phyloP scores from a whole-genome alignment of 345 rosid species.

The Heritiera littoralis region DNA sequence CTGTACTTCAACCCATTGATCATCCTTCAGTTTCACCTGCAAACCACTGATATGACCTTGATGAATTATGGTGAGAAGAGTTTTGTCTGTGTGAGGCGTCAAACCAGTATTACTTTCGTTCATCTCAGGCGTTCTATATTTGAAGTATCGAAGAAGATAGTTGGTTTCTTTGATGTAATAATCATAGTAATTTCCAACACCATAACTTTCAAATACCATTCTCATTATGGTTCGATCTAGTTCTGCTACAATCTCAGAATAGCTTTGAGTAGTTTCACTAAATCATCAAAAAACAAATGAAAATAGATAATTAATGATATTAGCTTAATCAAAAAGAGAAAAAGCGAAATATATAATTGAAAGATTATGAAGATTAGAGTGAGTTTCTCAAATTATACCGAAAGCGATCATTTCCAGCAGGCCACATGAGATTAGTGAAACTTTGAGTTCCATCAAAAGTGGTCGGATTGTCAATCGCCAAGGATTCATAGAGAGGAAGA shows the following conservation, averaged over 20 bases:
- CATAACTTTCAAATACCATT: constrained; percentile 68
- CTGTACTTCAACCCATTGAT: constrained; percentile 43
- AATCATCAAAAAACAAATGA: neutral
- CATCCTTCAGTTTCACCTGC: constrained; percentile 46
- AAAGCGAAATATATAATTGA: neutral
- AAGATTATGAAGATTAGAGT: neutral
- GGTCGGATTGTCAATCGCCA: constrained; percentile 51
- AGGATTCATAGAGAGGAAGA: constrained; percentile 48
- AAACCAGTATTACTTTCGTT: constrained; percentile 49
- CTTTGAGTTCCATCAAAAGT: constrained; percentile 27
- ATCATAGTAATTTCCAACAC: constrained; percentile 41
- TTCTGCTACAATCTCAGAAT: constrained; percentile 43
- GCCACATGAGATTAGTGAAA: constrained; percentile 57
- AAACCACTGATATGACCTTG: constrained; percentile 58
- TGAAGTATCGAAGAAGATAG: constrained; percentile 53
- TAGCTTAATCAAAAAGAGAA: neutral
- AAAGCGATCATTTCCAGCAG: constrained; percentile 37
- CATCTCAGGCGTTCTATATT: constrained; percentile 37
- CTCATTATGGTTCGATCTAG: constrained; percentile 50
- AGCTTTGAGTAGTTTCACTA: constrained; percentile 38
- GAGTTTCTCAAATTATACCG: neutral
- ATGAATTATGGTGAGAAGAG: constrained; percentile 58
- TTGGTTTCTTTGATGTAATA: constrained; percentile 39
- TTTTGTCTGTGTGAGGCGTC: constrained; percentile 56
- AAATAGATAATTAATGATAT: neutral